Conservation (phyloP, 2,329 filamentous ascomycete species). For the Neonectria faginata region DNA sequence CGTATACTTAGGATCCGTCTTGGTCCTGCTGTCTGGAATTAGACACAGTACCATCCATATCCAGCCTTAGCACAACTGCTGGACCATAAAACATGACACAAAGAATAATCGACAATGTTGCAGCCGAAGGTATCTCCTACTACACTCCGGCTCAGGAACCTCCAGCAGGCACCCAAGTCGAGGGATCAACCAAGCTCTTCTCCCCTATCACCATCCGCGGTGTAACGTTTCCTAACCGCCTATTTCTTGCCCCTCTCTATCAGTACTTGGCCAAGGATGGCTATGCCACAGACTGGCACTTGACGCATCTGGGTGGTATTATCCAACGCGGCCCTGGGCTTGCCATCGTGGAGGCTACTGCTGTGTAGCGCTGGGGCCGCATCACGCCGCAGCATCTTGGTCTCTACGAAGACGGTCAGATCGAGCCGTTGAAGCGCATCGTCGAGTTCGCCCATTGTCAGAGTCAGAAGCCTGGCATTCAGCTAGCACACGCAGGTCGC, state of each 20-base stretch:
- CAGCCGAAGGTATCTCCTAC: neutral
- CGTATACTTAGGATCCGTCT: no score
- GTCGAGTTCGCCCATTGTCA: conserved; percentile 70
- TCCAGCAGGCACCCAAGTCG: neutral
- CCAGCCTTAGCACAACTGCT: no score
- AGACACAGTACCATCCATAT: no score
- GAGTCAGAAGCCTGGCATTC: conserved; percentile 75
- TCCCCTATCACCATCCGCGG: neutral
- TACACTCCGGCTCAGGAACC: neutral
- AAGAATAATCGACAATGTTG: neutral
- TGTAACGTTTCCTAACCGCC: neutral
- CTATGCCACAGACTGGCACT: conserved; percentile 76
- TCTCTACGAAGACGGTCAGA: conserved; percentile 78
- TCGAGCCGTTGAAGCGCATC: conserved; percentile 67
- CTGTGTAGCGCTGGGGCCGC: conserved; percentile 73
- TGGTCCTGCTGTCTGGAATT: no score
- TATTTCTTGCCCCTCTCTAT: neutral
- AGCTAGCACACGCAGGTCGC: conserved; percentile 81
- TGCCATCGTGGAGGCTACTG: conserved; percentile 74
- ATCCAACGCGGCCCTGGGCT: conserved; percentile 74
- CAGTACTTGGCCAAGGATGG: conserved; percentile 51
- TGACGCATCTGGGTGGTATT: conserved; percentile 80
- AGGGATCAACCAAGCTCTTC: neutral
- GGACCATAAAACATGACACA: neutral
- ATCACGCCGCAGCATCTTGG: conserved; percentile 78